A percentile compares a stretch with the other conserved stretches of the same genome.
phyloP scores from a whole-genome alignment of 2,329 filamentous ascomycete species.

The Fragosphaeria purpurea region DNA sequence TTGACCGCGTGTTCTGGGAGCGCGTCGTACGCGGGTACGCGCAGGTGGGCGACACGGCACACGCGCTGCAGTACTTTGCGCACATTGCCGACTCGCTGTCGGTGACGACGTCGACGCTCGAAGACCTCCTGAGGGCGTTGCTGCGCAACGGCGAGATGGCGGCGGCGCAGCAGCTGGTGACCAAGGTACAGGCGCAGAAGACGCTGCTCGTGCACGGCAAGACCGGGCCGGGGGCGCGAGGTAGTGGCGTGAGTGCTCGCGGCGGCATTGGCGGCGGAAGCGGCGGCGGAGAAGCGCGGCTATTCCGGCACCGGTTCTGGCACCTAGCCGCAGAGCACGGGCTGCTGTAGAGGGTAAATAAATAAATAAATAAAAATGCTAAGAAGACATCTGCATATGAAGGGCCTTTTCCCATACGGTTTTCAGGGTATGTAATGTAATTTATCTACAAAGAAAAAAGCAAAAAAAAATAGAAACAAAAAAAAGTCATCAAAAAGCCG shows the following conservation, averaged over 20 bases:
- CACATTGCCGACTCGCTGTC: conserved; percentile 31
- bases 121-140: conserved; percentile 29
- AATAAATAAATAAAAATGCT: background rate
- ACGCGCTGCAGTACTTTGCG: conserved; percentile 40
- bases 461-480: background rate
- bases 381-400: too few species aligned
- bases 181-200: conserved; percentile 17
- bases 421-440: too few species aligned
- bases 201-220: conserved; percentile 10
- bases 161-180: conserved; percentile 18
- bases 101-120: conserved; percentile 31
- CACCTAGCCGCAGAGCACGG: conserved; percentile 31
- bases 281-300: conserved; percentile 18
- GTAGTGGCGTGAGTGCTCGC: conserved; percentile 30
- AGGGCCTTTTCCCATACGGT: too few species aligned
- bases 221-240: conserved; percentile 6
- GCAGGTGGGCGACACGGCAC: conserved; percentile 35
- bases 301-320: conserved; percentile 43
- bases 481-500: background rate
- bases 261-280: conserved; percentile 33
- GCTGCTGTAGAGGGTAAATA: conserved; percentile 18
- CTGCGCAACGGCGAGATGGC: conserved; percentile 13
- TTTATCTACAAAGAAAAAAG: background rate
- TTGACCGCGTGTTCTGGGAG: conserved; percentile 60
- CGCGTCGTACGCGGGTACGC: conserved; percentile 60